Evolutionary conservation across 2,329 filamentous ascomycete genomes (phyloP).

Genomic region (Ophiosphaerella korrae): DNA sequence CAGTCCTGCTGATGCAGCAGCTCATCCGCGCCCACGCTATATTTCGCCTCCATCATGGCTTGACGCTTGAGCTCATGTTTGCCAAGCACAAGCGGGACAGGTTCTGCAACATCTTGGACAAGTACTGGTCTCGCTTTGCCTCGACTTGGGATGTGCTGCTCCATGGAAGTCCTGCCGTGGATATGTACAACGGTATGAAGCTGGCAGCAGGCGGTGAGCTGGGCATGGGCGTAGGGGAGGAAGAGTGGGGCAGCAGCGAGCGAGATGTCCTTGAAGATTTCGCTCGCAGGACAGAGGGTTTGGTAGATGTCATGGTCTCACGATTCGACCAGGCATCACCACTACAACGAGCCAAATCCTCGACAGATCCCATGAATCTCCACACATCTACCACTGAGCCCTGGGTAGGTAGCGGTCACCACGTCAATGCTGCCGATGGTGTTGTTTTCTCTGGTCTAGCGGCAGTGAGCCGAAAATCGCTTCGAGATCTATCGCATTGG

Average conservation of each 20-base stretch:
- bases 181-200: conserved; percentile 82
- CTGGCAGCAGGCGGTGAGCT: conserved; percentile 89
- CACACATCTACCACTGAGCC: conserved; percentile 39
- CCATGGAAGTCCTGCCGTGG: conserved; percentile 83
- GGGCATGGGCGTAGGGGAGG: conserved; percentile 91
- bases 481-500: conserved; percentile 80
- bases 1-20: conserved; percentile 77
- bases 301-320: conserved; percentile 86
- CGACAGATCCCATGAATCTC: conserved; percentile 27
- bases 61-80: conserved; percentile 73
- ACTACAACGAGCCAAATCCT: conserved; percentile 31
- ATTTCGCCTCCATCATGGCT: conserved; percentile 87
- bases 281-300: conserved; percentile 75
- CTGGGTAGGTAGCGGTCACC: conserved; percentile 77
- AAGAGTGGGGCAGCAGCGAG: conserved; percentile 92
- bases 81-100: conserved; percentile 66
- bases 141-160: conserved; percentile 84
- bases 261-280: conserved; percentile 92
- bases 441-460: conserved; percentile 85
- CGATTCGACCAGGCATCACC: conserved; percentile 71
- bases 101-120: conserved; percentile 74
- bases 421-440: conserved; percentile 75
- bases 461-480: conserved; percentile 70
- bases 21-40: conserved; percentile 79
- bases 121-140: conserved; percentile 78